Conservation (phyloP, 2,329 filamentous ascomycete species). For the Myotisia sp. region DNA sequence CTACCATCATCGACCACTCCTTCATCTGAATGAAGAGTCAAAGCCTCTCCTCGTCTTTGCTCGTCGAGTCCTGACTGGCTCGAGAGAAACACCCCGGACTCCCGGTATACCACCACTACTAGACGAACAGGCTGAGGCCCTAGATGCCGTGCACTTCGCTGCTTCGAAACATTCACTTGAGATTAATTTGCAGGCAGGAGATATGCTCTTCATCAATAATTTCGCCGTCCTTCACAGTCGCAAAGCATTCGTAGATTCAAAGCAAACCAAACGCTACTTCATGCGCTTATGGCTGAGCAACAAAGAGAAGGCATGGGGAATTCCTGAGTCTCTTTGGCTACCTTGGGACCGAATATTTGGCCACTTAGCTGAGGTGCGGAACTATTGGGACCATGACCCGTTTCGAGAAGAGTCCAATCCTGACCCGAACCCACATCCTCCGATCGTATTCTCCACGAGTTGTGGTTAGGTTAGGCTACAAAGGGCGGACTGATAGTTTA, state of each 20-base stretch:
- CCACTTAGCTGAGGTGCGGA: too few relatives aligned
- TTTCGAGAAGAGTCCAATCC: too few relatives aligned
- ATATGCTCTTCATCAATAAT: constrained; percentile 41
- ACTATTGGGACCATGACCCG: too few relatives aligned
- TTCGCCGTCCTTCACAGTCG: constrained; percentile 39
- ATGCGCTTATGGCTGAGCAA: neutral
- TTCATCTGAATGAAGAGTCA: constrained; percentile 41
- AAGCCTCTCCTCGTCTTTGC: constrained; percentile 48
- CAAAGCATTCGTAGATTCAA: constrained; percentile 31
- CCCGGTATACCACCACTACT: constrained; percentile 34
- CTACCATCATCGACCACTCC: constrained; percentile 25
- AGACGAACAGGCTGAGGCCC: constrained; percentile 39
- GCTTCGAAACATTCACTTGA: constrained; percentile 31
- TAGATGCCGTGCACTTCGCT: constrained; percentile 38
- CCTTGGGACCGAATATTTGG: neutral
- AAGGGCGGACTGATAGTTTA: too few relatives aligned
- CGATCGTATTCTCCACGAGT: too few relatives aligned
- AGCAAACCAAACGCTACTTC: constrained; percentile 9
- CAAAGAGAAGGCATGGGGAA: neutral
- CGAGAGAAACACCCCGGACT: constrained; percentile 29
- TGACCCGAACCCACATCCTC: too few relatives aligned
- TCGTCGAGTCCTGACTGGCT: constrained; percentile 43
- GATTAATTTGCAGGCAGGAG: constrained; percentile 35
- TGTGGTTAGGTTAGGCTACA: too few relatives aligned
- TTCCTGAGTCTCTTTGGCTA: neutral